Base-by-base conservation (phyloP, 495 filamentous ascomycete species). In the Hyaloscypha finlandica region DNA sequence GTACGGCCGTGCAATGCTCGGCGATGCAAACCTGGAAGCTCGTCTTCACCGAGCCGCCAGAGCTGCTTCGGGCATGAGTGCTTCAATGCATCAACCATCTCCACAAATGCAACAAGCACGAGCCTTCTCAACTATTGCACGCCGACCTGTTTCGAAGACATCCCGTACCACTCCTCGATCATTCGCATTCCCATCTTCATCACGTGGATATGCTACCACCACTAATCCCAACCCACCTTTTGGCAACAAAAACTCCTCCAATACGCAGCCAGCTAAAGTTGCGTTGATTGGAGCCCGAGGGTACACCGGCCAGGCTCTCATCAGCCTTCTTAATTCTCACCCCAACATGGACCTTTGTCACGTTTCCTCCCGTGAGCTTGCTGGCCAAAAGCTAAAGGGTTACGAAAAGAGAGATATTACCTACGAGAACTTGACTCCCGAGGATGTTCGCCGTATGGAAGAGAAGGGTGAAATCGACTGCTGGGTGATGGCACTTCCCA, bases 221-320 rank as follows among this genome's bases (percentile, higher is more conserved):
- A 97, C 94, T 25, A 97, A 99, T 81, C 94, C 95, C 3, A 98
- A 97, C 81, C 94, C 94, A 25, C 95, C 94, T n/a, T 87, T 93
- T n/a, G 95, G 95, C 56, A 88, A 89, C 78, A 92, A 92, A 80
- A 96, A 97, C 77, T 89, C 86, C 58, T 93, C 92, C 60, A 97
- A 95, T 77, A 81, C 83, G 42, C 85, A 86, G 68, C 92, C 92
- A 39, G 88, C 93, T 37, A 90, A 88, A 73, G 89, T 99, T 42
- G 95, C 92, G 51, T 85, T 99, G 45, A 97, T 99, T 60, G 95
- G 95, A 53, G 95, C 95, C 63, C 91, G 95, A 75, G 95, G 95
- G 33, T 99, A 97, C 76, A 99, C 95, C 22, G 95, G 95, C 39
- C 92, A 97, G 81, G 93, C 92, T 64, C 83, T 99, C 58, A 96